Base-by-base conservation (phyloP, 495 filamentous ascomycete species). In the Penicillium flavigenum region DNA sequence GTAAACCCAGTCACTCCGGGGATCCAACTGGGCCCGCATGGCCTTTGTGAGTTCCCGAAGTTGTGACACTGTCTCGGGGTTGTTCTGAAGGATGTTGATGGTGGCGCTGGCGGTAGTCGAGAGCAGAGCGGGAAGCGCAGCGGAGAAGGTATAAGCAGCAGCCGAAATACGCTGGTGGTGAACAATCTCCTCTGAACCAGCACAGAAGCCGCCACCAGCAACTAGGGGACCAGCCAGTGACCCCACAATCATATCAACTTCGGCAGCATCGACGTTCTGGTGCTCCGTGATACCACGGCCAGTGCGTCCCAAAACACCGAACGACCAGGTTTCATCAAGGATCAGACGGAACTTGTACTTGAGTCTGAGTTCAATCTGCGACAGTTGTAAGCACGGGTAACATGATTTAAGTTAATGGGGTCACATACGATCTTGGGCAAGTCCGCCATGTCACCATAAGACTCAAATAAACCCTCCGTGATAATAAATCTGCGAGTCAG, bases 321-420 rank as follows among this genome's bases (percentile, higher is more conserved):
- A 98, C 4, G 91, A 96, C 84, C 90, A 94, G 5, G 92, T 96
- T 76, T 98, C 94, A 71, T 98, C 94, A 19, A 98, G 86, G 57
- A 98, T 95, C 32, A 98, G 81, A 60, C 94, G 91, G 80, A 96
- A 98, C 76, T 96, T 98, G 80, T 96, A 96, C 65, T 88, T 87
- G 57, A 90, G 83, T 71, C 95, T 94, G 62, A 98, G 79, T 65
- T 96, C 95, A 32, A 97, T 81, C 88, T 91, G 63, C 16, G 49
- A 34, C 12, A 11, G 46, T 16, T 26, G 48, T 54, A 41, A 57
- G 47, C 10, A 47, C 12, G n/a, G 3, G 17, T 5, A 54, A 42
- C 4, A 17, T 8, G 24, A 9, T 19, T 36, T 10, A 49, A 19
- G 36, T 1, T 5, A 29, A 27, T n/a, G 24, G 12, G 41, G 8